Conservation (phyloP, 495 filamentous ascomycete genomes). For the Aspergillus saccharolyticus region DNA sequence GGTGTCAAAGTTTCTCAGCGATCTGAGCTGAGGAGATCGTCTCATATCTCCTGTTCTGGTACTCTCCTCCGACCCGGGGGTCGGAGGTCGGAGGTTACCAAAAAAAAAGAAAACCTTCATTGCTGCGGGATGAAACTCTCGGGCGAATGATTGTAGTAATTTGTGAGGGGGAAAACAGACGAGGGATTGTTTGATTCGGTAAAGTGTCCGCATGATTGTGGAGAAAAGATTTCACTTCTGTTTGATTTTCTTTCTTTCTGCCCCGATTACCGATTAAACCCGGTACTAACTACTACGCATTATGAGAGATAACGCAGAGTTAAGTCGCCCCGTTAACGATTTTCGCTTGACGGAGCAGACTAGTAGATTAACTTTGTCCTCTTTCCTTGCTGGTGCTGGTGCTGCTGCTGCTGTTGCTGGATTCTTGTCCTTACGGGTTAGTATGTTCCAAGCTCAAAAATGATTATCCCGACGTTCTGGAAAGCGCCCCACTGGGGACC, state of each 20-base stretch:
- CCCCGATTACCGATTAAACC: neutral
- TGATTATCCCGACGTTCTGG: slow-evolving; percentile 4
- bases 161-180: too few species aligned
- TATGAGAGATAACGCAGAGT: neutral
- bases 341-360: too few species aligned
- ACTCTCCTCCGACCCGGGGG: neutral
- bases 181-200: neutral
- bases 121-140: neutral
- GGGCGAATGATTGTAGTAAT: too few species aligned
- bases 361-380: too few species aligned
- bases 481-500: neutral
- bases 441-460: neutral
- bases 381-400: too few species aligned
- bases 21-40: neutral
- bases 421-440: too few species aligned
- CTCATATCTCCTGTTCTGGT: neutral
- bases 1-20: neutral
- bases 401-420: too few species aligned
- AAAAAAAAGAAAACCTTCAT: too few species aligned
- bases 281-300: neutral
- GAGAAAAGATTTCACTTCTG: too few species aligned
- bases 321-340: neutral
- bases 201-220: neutral
- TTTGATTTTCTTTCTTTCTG: neutral
- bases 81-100: neutral